Conservation (phyloP, 768 basidiomycete species). For the Tulasnella sp. region DNA sequence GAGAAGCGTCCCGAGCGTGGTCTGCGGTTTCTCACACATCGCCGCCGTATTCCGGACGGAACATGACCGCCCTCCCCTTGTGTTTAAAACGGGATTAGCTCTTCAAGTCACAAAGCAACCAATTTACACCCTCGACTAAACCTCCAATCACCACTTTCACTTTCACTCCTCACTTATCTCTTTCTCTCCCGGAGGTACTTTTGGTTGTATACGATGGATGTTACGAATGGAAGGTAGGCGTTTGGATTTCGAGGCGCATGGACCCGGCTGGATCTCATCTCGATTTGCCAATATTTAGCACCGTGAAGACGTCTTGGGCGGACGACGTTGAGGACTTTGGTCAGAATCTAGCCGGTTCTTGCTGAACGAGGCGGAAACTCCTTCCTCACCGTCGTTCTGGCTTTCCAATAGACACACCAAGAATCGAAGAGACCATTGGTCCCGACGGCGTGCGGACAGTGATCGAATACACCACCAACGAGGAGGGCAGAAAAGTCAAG, state of each 20-base stretch:
- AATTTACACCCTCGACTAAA: background rate
- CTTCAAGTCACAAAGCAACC: background rate
- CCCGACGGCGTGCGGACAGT: constrained; percentile 84
- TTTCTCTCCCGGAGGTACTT: background rate
- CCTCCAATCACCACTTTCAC: background rate
- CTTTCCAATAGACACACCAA: background rate
- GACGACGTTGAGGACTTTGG: constrained; percentile 78
- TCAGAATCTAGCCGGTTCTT: constrained; percentile 26
- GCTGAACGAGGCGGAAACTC: background rate
- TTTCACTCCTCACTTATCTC: background rate
- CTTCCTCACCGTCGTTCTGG: background rate
- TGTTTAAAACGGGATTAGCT: background rate
- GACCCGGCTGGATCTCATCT: too few species aligned
- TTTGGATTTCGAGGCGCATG: background rate
- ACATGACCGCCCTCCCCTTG: too few species aligned
- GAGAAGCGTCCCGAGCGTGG: too few species aligned
- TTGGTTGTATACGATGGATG: background rate
- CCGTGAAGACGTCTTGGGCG: constrained; percentile 70
- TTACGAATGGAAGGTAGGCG: background rate
- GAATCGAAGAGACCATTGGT: constrained; percentile 58
- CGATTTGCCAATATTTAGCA: background rate
- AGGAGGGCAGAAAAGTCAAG: constrained; percentile 93
- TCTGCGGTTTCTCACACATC: too few species aligned
- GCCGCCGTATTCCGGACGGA: too few species aligned
- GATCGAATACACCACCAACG: constrained; percentile 74